These are phyloP conservation scores for Aspergillus phoenicis DNA, from an alignment of 2,329 filamentous ascomycete genomes.

Conservation along the genomic window DNA sequence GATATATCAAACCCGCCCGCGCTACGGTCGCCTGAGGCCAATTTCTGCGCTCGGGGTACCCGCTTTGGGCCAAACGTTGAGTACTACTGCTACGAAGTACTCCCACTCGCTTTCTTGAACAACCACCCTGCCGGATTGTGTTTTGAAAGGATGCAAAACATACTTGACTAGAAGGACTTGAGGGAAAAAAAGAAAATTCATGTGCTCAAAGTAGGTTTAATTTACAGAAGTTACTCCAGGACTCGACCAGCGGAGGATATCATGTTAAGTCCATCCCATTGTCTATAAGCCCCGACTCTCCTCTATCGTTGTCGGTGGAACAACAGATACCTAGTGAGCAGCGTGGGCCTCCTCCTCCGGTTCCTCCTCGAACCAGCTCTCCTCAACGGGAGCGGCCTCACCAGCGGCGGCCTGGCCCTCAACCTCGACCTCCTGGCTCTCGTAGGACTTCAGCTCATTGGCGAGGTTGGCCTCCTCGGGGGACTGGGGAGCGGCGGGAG, in stretches of 20 bases:
- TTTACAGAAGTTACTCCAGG: slow-evolving; percentile 29
- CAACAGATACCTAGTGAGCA: slow-evolving; percentile 43
- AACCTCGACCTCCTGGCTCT: slow-evolving; percentile 89
- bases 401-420: slow-evolving; percentile 75
- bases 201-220: slow-evolving; percentile 33
- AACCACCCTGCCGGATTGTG: neutral
- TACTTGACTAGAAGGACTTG: neutral
- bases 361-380: slow-evolving; percentile 84
- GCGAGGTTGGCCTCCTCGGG: slow-evolving; percentile 95
- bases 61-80: neutral
- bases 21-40: slow-evolving; percentile 13
- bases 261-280: slow-evolving; percentile 30
- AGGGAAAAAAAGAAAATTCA: slow-evolving; percentile 22
- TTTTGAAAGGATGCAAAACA: neutral
- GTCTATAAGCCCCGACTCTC: slow-evolving; percentile 30
- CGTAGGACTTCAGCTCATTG: slow-evolving; percentile 89
- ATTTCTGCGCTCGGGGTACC: slow-evolving; percentile 3
- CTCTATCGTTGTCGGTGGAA: slow-evolving; percentile 31
- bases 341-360: slow-evolving; percentile 51
- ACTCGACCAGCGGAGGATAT: slow-evolving; percentile 22
- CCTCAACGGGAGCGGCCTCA: slow-evolving; percentile 62
- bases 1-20: slow-evolving; percentile 20
- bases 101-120: neutral
- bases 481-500: slow-evolving; percentile 79
- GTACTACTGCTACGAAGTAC: neutral